These are phyloP conservation scores for Kodamaea arcana DNA, from an alignment of 1,139 yeast species.

Conservation along the genomic window DNA sequence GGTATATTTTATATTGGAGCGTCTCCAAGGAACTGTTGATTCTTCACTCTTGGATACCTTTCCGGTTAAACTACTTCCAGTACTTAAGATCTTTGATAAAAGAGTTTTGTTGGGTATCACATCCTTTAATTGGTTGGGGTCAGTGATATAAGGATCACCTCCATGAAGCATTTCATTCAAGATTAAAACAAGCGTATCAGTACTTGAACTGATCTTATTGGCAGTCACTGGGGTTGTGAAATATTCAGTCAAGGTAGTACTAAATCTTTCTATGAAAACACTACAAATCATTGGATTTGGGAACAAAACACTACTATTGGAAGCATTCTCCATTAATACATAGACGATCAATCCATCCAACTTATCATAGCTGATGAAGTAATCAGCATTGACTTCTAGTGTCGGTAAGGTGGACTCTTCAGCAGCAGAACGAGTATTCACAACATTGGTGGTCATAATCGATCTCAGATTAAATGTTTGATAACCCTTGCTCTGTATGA, in stretches of 20 bases:
- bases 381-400: conserved; percentile 28
- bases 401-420: conserved; percentile 11
- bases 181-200: conserved; percentile 58
- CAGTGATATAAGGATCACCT: conserved; percentile 70
- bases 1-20: conserved; percentile 58
- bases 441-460: background rate
- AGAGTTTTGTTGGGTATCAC: conserved; percentile 59
- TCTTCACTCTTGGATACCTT: background rate
- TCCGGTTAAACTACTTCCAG: conserved; percentile 29
- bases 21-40: conserved; percentile 67
- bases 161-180: conserved; percentile 70
- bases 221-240: conserved; percentile 56
- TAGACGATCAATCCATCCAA: conserved; percentile 24
- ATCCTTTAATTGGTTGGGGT: conserved; percentile 65
- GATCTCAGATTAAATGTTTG: background rate
- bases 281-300: conserved; percentile 52
- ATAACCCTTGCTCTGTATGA: conserved; percentile 9
- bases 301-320: conserved; percentile 15
- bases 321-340: too few species aligned
- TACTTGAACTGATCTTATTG: conserved; percentile 58
- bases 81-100: conserved; percentile 33
- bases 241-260: conserved; percentile 52
- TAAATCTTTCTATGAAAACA: conserved; percentile 50
- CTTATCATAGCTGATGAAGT: conserved; percentile 22
- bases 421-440: conserved; percentile 3